Conservation (phyloP, 768 basidiomycete genomes). For the Austroboletus eburneus region DNA sequence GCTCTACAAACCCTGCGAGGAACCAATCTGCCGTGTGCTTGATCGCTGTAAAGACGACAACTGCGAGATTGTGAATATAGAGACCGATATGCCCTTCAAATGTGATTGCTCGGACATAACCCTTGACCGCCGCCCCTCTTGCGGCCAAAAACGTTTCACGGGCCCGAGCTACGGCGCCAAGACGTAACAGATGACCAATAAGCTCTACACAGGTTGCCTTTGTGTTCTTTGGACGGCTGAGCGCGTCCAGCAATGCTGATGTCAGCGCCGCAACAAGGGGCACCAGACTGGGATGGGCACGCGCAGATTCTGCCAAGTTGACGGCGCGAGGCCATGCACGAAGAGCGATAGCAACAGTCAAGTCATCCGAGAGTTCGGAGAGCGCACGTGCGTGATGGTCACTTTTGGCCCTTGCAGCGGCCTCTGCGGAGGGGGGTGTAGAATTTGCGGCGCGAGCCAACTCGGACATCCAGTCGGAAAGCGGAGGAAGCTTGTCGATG, state of each 20-base stretch:
- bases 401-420: constrained; percentile 65
- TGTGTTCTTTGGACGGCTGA: constrained; percentile 72
- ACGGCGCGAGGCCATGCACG: constrained; percentile 87
- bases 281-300: constrained; percentile 58
- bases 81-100: constrained; percentile 86
- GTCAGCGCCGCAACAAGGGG: constrained; percentile 65
- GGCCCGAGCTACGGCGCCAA: constrained; percentile 75
- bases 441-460: constrained; percentile 53
- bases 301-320: constrained; percentile 80
- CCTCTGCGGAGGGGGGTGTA: constrained; percentile 26
- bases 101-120: constrained; percentile 78
- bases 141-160: constrained; percentile 79
- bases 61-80: constrained; percentile 83
- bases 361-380: constrained; percentile 86
- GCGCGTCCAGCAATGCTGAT: constrained; percentile 62
- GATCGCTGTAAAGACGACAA: constrained; percentile 90
- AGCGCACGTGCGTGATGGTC: constrained; percentile 85
- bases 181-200: constrained; percentile 66
- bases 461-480: constrained; percentile 78
- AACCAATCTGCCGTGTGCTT: constrained; percentile 99
- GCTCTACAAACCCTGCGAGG: constrained; percentile 91
- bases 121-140: constrained; percentile 67
- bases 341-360: constrained; percentile 87
- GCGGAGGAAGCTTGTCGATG: constrained; percentile 45
- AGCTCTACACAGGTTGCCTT: constrained; percentile 72